Conservation (phyloP, 495 filamentous ascomycete genomes). For the Oidiodendron maius region DNA sequence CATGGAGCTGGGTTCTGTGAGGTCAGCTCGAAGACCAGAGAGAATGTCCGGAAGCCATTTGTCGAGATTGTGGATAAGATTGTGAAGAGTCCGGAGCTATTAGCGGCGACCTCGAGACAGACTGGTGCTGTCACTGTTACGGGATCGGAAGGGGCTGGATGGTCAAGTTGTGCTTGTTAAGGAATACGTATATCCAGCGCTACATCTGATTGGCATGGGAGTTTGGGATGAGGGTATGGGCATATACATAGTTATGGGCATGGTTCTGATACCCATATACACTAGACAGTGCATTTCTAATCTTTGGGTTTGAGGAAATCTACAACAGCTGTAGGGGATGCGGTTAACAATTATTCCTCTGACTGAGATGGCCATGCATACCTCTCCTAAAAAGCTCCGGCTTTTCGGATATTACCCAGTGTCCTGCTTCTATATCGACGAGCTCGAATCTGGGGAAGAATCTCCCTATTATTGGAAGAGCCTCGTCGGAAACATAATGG, state of each 20-base stretch:
- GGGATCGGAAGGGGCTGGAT: conserved; percentile 8
- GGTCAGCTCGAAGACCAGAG: conserved; percentile 47
- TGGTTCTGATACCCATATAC: conserved; percentile 18
- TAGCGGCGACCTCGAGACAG: conserved; percentile 6
- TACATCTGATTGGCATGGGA: no score
- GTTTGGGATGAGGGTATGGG: conserved; percentile 8
- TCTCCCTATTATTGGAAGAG: conserved; percentile 76
- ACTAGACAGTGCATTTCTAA: conserved; percentile 26
- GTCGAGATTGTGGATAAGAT: conserved; percentile 48
- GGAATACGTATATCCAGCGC: no score
- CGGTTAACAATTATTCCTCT: conserved; percentile 6
- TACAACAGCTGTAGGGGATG: conserved; percentile 43
- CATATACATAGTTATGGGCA: conserved; percentile 5
- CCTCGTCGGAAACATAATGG: conserved; percentile 80
- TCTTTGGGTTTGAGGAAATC: conserved; percentile 58
- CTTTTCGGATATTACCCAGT: conserved; percentile 93
- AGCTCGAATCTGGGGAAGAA: conserved; percentile 85
- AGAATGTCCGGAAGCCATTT: conserved; percentile 48
- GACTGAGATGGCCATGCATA: conserved; percentile 34
- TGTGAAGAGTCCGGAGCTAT: conserved; percentile 32
- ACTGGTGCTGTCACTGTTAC: conserved; percentile 8
- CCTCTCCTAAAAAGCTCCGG: conserved; percentile 80
- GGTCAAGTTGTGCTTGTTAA: conserved; percentile 28
- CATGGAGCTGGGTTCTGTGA: conserved; percentile 48
- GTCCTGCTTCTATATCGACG: conserved; percentile 78